phyloP scores from a whole-genome alignment of 306 rosid genomes.

The Leucaena leucocephala region DNA sequence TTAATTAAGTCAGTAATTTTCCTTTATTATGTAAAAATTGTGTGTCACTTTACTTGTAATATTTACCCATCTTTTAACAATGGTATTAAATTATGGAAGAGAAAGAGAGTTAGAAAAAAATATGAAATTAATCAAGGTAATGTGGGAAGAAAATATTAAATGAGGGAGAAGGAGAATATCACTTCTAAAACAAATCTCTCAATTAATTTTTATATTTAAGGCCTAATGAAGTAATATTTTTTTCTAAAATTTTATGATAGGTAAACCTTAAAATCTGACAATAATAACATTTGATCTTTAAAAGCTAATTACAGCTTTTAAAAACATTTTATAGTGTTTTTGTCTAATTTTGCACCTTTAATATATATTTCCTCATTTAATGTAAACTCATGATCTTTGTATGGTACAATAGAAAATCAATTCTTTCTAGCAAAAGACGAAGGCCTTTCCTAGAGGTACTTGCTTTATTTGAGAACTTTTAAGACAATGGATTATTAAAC shows the following conservation, averaged over 20 bases:
- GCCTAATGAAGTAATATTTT: no score
- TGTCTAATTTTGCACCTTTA: not conserved
- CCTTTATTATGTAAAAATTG: no score
- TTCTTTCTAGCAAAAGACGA: not conserved
- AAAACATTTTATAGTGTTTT: not conserved
- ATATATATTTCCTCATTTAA: not conserved
- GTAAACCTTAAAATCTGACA: not conserved
- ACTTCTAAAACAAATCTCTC: no score
- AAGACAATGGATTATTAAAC: not conserved
- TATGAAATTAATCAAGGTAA: no score
- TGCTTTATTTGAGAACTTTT: not conserved
- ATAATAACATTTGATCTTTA: no score
- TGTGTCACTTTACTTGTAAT: not conserved
- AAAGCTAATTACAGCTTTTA: no score
- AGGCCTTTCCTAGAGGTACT: not conserved
- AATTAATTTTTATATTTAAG: no score
- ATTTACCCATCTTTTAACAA: no score
- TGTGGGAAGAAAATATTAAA: not conserved
- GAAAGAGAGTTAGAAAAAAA: no score
- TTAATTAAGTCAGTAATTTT: not conserved
- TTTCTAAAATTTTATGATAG: not conserved
- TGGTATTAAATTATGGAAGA: not conserved
- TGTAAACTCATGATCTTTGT: not conserved
- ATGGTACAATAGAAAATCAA: not conserved
- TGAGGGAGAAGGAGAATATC: not conserved